Percentiles rank a stretch among this genome's conserved stretches.
phyloP scores from a whole-genome alignment of 768 basidiomycete genomes.

The Phylloporus sp. region DNA sequence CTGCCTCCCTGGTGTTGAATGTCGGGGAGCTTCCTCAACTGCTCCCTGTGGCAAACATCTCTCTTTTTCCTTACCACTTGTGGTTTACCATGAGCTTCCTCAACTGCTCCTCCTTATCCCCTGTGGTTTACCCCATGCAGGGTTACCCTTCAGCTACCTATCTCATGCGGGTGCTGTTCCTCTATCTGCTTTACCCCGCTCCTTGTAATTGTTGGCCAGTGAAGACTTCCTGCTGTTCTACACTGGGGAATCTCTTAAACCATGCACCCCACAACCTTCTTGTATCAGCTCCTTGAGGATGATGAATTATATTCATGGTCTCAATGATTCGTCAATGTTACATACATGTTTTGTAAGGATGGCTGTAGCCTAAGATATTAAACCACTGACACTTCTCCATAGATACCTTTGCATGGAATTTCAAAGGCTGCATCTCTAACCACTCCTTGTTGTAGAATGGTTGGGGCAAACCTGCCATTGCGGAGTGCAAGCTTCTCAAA shows the following conservation, averaged over 20 bases:
- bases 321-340: neutral
- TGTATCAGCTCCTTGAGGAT: neutral
- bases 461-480: neutral
- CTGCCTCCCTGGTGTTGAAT: too few species aligned
- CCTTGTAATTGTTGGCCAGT: too few species aligned
- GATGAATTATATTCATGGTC: neutral
- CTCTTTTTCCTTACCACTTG: too few species aligned
- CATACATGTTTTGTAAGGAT: neutral
- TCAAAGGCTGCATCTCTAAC: neutral
- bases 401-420: neutral
- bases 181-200: too few species aligned
- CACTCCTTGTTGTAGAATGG: neutral
- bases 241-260: neutral
- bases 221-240: neutral
- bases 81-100: too few species aligned
- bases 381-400: neutral
- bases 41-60: too few species aligned
- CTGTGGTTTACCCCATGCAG: too few species aligned
- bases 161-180: too few species aligned
- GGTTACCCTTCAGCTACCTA: too few species aligned
- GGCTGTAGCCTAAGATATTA: neutral
- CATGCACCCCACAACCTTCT: neutral
- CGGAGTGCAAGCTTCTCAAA: neutral
- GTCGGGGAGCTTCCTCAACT: too few species aligned
- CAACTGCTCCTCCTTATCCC: too few species aligned